These are phyloP conservation scores for Cutaneotrichosporon sp. DNA, from an alignment of 1,284 basidiomycete species.

Conservation along the genomic window DNA sequence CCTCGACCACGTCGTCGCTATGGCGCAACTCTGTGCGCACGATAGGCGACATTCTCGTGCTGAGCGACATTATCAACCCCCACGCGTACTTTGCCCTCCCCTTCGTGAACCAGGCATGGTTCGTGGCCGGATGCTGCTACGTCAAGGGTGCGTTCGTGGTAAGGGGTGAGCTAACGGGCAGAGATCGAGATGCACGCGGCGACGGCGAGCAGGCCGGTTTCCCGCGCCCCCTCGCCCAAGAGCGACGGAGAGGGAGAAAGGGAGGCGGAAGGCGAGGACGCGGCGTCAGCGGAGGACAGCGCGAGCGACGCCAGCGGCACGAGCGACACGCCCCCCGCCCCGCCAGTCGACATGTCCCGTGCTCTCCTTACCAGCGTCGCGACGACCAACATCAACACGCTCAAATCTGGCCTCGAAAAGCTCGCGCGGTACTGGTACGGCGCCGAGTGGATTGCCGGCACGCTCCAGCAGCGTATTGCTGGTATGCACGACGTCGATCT, in stretches of 20 bases:
- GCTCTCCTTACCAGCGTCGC: slow-evolving; percentile 19
- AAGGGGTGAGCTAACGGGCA: background rate
- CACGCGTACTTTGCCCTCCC: slow-evolving; percentile 20
- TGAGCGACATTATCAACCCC: slow-evolving; percentile 23
- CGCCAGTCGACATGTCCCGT: slow-evolving; percentile 11
- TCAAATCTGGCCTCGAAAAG: slow-evolving; percentile 21
- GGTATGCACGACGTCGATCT: slow-evolving; percentile 24
- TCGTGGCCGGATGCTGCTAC: slow-evolving; percentile 28
- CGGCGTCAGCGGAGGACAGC: background rate
- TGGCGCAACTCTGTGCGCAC: slow-evolving; percentile 24
- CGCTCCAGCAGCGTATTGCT: slow-evolving; percentile 19
- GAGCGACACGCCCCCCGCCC: background rate
- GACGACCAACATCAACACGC: slow-evolving; percentile 20
- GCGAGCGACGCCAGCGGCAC: background rate
- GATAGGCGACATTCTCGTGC: slow-evolving; percentile 26
- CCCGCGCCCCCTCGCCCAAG: no score
- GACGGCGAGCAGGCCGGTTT: background rate
- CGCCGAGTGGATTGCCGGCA: slow-evolving; percentile 22
- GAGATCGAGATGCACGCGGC: slow-evolving; percentile 10
- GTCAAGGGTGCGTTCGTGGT: slow-evolving; percentile 9
- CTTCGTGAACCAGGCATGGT: slow-evolving; percentile 26
- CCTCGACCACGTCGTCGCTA: slow-evolving; percentile 11
- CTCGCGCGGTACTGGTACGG: slow-evolving; percentile 25
- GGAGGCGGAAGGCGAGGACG: background rate
- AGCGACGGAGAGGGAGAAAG: background rate